Base-by-base conservation (phyloP, 345 rosid species). In the Anastatica hierochuntica region DNA sequence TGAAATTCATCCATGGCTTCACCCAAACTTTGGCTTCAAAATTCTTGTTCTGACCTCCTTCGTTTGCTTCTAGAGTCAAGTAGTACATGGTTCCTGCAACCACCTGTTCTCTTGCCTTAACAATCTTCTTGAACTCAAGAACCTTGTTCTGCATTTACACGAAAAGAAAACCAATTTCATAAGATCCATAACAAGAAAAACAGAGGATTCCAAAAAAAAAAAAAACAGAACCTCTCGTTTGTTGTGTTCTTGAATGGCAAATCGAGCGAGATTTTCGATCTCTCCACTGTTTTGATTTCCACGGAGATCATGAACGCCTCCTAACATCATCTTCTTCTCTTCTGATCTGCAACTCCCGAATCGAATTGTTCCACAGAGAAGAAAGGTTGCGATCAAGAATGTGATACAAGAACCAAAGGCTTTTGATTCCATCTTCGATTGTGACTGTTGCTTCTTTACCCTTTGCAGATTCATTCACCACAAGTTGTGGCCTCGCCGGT, bases 1-100 rank as follows among this genome's bases (percentile, higher is more conserved):
- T 82, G 63, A 82, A 84, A 54, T 82, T 74, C 73, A 82, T 74
- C 96, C 94, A 84, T 7, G 90, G 88, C 75, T 87, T 82, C 49
- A 84, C 88, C 96, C 94, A 81, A 1, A 87, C 82, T 70, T 84
- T 81, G 24, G 94, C 90, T 53, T 79, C 80, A 48, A 81, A 87
- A 14, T 75, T 65, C 73, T 82, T 79, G 44, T 68, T 77, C 76
- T 68, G 65, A 4, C 75, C 87, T 1, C 73, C 79, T 45, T 87
- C 90, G 29, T 73, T 40, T n/a, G 76, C 82, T 62, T 84, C 96
- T 7, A 84, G 56, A 2, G 82, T 82, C 14, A 87, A 76, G 36
- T 82, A 69, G 56, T 88, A 82, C 58, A 88, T 42, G 20, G 50
- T 88, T 8, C 90, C 95, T 9, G 88, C 74, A 60, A 88, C 96